Base-by-base conservation (phyloP, 1,284 basidiomycete species). In the Sphaerobolus stellatus region DNA sequence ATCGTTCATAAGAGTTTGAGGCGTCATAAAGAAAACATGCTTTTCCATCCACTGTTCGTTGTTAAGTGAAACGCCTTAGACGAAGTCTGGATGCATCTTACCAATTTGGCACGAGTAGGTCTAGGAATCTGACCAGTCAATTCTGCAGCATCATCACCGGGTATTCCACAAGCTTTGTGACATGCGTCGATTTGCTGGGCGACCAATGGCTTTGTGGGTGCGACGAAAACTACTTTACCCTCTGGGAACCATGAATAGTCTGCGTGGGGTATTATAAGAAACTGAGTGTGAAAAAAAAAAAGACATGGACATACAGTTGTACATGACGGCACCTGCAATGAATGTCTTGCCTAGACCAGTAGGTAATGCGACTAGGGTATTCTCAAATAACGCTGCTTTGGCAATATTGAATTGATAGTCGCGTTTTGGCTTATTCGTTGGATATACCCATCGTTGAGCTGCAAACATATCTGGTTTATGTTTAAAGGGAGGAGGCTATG, bases 311-410 rank as follows among this genome's bases (percentile, higher is more conserved):
- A 62, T 65, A 94, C 92, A 94, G 62, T 94, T 95, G 9, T 94
- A 73, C 92, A 99, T 98, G 20, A 99, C 84, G 1, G 94, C 93
- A 1, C 96, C 95, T 1, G 97, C 97, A 57, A 99, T 91, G 66
- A 99, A 99, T 0, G 97, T 99, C 75, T 99, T 99, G 20, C 97
- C 97, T 5, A 99, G 76, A 56, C 97, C 97, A 0, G 97, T 99
- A 0, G 97, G 97, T 11, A 99, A 75, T 1, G 94, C 91, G 22
- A 98, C 95, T 4, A 99, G 82, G 2, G 93, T 93, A 66, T 99
- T 99, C 48, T 98, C 90, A 63, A 91, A 94, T 28, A 99, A 79
- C 63, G 88, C 90, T 31, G 84, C 81, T 62, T 82, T 85, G 50
- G 94, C 89, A 58, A 99, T 98, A 61, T 98, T 97, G 68, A 83